Evolutionary conservation across 768 basidiomycete species (phyloP).

Genomic region (Boletellus sp.): DNA sequence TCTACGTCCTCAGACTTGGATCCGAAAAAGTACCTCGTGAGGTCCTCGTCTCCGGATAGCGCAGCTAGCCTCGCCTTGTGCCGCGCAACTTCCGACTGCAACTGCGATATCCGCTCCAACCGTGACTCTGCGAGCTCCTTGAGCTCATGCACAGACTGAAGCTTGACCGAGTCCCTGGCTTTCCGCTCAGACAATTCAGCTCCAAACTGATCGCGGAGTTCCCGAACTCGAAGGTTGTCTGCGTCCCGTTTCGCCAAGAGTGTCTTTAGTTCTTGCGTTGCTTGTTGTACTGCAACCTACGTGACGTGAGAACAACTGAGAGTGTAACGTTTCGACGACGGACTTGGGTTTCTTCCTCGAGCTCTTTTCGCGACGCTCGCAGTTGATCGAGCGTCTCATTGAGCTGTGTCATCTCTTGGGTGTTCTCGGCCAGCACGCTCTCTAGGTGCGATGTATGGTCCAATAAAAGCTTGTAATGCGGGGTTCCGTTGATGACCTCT

Average conservation of each 20-base stretch:
- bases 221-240: slow-evolving; percentile 66
- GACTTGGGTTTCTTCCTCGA: slow-evolving; percentile 46
- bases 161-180: slow-evolving; percentile 56
- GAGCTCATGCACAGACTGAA: slow-evolving; percentile 59
- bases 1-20: slow-evolving; percentile 49
- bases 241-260: slow-evolving; percentile 61
- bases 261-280: slow-evolving; percentile 59
- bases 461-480: slow-evolving; percentile 54
- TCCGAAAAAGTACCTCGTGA: slow-evolving; percentile 66
- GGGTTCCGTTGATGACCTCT: slow-evolving; percentile 44
- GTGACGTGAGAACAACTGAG: slow-evolving; percentile 11
- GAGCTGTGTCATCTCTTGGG: slow-evolving; percentile 37
- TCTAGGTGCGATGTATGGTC: slow-evolving; percentile 51
- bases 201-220: slow-evolving; percentile 62
- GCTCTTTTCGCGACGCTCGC: slow-evolving; percentile 40
- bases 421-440: slow-evolving; percentile 37
- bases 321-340: slow-evolving; percentile 19
- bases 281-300: slow-evolving; percentile 43
- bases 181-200: slow-evolving; percentile 69
- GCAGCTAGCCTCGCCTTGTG: slow-evolving; percentile 78
- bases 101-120: slow-evolving; percentile 65
- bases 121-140: slow-evolving; percentile 63
- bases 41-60: slow-evolving; percentile 61
- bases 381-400: slow-evolving; percentile 44
- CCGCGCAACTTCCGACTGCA: slow-evolving; percentile 70